Evolutionary conservation across 164 flowering plant genomes (phyloP).

Genomic region (Aristolochia contorta): DNA sequence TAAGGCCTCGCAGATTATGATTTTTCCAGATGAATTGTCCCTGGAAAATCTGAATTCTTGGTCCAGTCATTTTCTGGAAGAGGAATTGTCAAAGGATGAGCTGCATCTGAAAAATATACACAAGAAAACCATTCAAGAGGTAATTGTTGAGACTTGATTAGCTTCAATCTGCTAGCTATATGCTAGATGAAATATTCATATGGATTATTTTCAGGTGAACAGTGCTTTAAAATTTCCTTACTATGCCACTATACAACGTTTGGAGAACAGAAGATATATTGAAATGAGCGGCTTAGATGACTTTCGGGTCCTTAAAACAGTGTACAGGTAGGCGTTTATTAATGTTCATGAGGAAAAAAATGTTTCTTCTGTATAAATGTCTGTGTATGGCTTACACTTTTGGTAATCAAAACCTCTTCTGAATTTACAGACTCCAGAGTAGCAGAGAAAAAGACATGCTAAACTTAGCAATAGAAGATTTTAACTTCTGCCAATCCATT

Average conservation of each 20-base stretch:
- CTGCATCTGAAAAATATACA: neutral
- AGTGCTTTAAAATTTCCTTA: constrained; percentile 20
- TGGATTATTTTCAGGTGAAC: constrained; percentile 39
- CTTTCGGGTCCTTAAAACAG: constrained; percentile 13
- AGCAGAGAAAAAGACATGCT: constrained; percentile 28
- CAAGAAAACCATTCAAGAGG: constrained; percentile 28
- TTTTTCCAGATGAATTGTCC: constrained; percentile 23
- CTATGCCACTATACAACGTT: constrained; percentile 21
- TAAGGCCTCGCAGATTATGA: constrained; percentile 52
- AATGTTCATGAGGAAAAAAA: neutral
- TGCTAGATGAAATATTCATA: neutral
- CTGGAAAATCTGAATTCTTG: constrained; percentile 20
- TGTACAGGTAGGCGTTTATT: constrained; percentile 15
- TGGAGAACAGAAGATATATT: constrained; percentile 42
- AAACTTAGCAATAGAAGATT: constrained; percentile 45
- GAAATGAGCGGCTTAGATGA: constrained; percentile 21
- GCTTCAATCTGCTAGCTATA: too few relatives aligned
- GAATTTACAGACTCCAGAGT: constrained; percentile 27
- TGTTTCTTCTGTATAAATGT: neutral
- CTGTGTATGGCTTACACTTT: neutral
- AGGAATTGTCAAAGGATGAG: constrained; percentile 8
- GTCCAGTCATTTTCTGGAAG: constrained; percentile 17
- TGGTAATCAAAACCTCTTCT: neutral
- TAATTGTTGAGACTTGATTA: constrained; percentile 7
- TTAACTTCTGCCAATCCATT: constrained; percentile 39